A percentile compares a stretch with the other conserved stretches of the same genome.
Conservation (phyloP, 176 grass and related monocot species). For the Carex kokanica region DNA sequence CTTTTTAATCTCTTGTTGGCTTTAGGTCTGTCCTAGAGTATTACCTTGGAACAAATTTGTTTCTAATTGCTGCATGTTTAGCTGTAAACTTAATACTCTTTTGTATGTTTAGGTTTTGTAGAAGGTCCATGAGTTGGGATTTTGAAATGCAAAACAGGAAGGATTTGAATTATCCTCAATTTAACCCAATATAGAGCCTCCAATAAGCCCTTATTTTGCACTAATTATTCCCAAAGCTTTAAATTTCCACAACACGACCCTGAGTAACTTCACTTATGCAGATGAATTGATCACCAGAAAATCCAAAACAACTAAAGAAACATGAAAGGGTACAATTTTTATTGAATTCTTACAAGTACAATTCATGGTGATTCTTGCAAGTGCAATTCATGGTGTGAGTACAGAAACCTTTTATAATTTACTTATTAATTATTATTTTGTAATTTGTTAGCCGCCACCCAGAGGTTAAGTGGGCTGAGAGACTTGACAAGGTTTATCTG, state of each 20-base stretch:
- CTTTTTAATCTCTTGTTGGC: not conserved
- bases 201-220: not conserved
- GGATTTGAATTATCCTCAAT: not conserved
- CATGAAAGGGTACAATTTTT: not conserved
- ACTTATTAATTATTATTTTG: not conserved
- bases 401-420: not conserved
- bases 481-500: slow-evolving; percentile 85
- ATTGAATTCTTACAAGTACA: not conserved
- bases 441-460: slow-evolving; percentile 64
- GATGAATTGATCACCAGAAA: not conserved
- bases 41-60: not conserved
- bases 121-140: not conserved
- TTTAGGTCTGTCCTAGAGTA: not conserved
- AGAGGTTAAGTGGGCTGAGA: slow-evolving; percentile 88
- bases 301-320: not conserved
- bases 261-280: not conserved
- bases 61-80: not conserved
- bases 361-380: too few relatives aligned
- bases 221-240: not conserved
- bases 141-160: not conserved
- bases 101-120: not conserved
- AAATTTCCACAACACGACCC: not conserved
- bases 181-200: not conserved
- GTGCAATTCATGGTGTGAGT: not conserved
- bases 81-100: not conserved